A percentile compares a stretch with the other conserved stretches of the same genome.
These are phyloP conservation scores for Striga asiatica DNA, from an alignment of 257 asterid genomes.

Conservation along the genomic window DNA sequence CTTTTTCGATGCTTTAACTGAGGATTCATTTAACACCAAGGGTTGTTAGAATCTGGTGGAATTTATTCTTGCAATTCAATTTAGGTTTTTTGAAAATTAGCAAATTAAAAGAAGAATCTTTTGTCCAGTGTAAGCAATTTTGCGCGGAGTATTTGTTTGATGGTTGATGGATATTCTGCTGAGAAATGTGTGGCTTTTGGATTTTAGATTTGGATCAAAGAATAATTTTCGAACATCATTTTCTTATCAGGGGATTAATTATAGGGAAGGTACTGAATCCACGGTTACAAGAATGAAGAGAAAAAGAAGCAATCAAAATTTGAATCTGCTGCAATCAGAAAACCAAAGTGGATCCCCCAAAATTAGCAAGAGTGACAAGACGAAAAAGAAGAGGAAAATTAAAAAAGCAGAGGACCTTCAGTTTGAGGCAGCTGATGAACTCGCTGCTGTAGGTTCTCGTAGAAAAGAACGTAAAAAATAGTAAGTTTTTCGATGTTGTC, in stretches of 20 bases:
- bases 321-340: conserved; percentile 12
- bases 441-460: conserved; percentile 35
- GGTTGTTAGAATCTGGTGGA: no score
- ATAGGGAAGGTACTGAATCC: conserved; percentile 26
- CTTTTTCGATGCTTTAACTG: no score
- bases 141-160: no score
- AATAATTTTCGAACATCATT: background rate
- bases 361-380: conserved; percentile 28
- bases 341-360: conserved; percentile 16
- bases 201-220: background rate
- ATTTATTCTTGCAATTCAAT: no score
- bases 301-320: conserved; percentile 30
- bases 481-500: conserved; percentile 35
- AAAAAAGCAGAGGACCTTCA: conserved; percentile 65
- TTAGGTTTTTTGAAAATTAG: no score
- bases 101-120: no score
- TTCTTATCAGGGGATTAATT: conserved; percentile 24
- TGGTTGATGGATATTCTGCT: background rate
- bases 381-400: conserved; percentile 46
- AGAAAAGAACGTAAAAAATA: conserved; percentile 78
- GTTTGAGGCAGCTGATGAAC: conserved; percentile 34
- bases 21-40: no score
- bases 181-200: background rate
- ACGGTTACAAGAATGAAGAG: conserved; percentile 25
- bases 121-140: no score